A percentile compares a stretch with the other conserved stretches of the same genome.
Evolutionary conservation across 106 monocot species (phyloP).

Genomic region (Apostasia shenzhenica): DNA sequence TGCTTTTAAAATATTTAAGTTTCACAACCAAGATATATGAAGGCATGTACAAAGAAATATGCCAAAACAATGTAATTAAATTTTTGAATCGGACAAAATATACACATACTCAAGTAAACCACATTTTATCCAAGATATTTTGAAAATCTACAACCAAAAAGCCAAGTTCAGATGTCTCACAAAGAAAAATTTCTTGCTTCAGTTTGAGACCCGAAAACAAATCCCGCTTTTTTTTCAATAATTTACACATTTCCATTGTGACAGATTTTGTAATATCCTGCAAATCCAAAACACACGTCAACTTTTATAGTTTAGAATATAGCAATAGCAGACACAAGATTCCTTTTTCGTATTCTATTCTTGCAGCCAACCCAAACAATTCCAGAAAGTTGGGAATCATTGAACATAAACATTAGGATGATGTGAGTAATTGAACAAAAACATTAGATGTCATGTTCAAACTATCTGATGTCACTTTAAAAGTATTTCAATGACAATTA

Average conservation of each 20-base stretch:
- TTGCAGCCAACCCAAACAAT: too few species aligned
- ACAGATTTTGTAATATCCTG: constrained; percentile 75
- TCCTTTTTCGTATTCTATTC: too few species aligned
- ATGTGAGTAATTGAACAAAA: too few species aligned
- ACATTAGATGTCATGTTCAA: too few species aligned
- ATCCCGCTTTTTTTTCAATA: constrained; percentile 64
- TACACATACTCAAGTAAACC: background rate
- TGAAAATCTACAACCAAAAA: background rate
- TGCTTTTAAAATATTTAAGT: background rate
- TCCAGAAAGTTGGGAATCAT: too few species aligned
- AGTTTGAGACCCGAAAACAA: constrained; percentile 75
- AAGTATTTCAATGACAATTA: too few species aligned
- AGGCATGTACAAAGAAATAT: background rate
- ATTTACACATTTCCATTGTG: constrained; percentile 51
- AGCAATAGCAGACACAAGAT: background rate
- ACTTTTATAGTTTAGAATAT: background rate
- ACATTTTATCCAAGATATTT: background rate
- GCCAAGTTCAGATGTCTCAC: constrained; percentile 35
- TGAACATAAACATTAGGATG: too few species aligned
- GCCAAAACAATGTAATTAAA: background rate
- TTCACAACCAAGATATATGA: background rate
- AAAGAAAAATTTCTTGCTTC: constrained; percentile 86
- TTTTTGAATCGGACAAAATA: background rate
- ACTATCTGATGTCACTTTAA: too few species aligned
- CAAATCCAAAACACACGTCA: constrained; percentile 6